Conservation (phyloP, 306 rosid genomes). For the Glycine soja region DNA sequence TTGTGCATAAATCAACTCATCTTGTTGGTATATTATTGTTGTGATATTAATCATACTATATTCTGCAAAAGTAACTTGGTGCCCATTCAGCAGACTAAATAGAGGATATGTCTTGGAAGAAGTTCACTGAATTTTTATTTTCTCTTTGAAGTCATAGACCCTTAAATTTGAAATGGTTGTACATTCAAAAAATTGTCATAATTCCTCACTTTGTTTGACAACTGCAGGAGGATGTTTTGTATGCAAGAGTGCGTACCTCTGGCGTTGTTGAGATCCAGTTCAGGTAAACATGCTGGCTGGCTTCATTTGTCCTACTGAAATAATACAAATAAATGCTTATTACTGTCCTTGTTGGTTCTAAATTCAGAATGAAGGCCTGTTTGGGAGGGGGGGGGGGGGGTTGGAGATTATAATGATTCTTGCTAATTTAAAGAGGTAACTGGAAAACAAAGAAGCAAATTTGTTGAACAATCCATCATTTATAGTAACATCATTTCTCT, state of each 20-base stretch:
- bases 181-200: conserved; percentile 9
- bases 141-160: conserved; percentile 3
- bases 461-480: not conserved
- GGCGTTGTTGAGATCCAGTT: conserved; percentile 99
- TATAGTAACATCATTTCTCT: no score
- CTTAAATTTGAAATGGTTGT: conserved; percentile 33
- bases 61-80: conserved; percentile 11
- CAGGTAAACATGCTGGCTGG: conserved; percentile 65
- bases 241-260: conserved; percentile 96
- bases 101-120: not conserved
- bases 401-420: not conserved
- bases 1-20: not conserved
- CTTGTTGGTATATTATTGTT: conserved; percentile 1
- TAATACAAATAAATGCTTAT: conserved; percentile 11
- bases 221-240: conserved; percentile 91
- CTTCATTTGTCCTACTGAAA: conserved; percentile 30
- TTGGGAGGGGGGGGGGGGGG: no score
- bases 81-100: not conserved
- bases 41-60: not conserved
- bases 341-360: conserved; percentile 9
- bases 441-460: not conserved
- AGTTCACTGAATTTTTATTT: not conserved
- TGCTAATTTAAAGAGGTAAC: not conserved
- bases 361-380: not conserved
- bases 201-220: conserved; percentile 37